Percentiles rank a stretch among this genome's conserved stretches.
Conservation (phyloP, 2,329 filamentous ascomycete genomes). For the Neocatenulostroma microsporum region DNA sequence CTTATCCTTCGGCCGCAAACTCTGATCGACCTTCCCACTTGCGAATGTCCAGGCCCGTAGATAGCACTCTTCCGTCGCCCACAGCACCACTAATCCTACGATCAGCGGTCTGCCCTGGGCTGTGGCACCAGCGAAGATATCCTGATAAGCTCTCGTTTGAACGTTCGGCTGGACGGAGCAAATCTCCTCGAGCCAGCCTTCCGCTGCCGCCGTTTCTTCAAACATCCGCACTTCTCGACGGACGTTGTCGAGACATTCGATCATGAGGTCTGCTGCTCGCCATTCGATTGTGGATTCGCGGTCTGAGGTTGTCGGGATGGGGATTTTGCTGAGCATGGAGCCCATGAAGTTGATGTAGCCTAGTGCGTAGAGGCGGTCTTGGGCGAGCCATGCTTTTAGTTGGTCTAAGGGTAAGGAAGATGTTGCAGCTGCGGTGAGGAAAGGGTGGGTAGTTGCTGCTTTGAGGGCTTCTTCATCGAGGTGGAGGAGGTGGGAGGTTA, state of each 20-base stretch:
- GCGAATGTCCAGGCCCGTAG: constrained; percentile 42
- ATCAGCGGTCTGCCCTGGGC: constrained; percentile 47
- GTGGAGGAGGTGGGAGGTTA: constrained; percentile 52
- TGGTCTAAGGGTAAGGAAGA: constrained; percentile 51
- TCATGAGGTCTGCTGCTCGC: constrained; percentile 53
- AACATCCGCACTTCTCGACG: constrained; percentile 60
- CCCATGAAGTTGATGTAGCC: constrained; percentile 62
- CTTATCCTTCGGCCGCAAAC: constrained; percentile 22
- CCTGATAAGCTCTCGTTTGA: constrained; percentile 41
- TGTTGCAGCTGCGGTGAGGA: constrained; percentile 56
- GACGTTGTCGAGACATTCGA: constrained; percentile 58
- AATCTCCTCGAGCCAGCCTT: constrained; percentile 38
- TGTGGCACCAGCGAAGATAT: constrained; percentile 52
- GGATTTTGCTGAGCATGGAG: constrained; percentile 53
- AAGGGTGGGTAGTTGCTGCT: constrained; percentile 57
- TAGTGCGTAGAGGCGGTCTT: constrained; percentile 64
- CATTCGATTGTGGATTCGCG: constrained; percentile 45
- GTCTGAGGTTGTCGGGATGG: constrained; percentile 41
- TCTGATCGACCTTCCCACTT: constrained; percentile 24
- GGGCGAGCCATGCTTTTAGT: constrained; percentile 60
- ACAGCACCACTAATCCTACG: constrained; percentile 63
- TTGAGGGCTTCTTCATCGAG: constrained; percentile 42
- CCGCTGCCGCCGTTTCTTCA: constrained; percentile 49
- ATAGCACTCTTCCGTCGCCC: constrained; percentile 61
- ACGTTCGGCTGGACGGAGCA: constrained; percentile 31